phyloP scores from a whole-genome alignment of 768 basidiomycete species.

The Boletus pseudo-olivaceus region DNA sequence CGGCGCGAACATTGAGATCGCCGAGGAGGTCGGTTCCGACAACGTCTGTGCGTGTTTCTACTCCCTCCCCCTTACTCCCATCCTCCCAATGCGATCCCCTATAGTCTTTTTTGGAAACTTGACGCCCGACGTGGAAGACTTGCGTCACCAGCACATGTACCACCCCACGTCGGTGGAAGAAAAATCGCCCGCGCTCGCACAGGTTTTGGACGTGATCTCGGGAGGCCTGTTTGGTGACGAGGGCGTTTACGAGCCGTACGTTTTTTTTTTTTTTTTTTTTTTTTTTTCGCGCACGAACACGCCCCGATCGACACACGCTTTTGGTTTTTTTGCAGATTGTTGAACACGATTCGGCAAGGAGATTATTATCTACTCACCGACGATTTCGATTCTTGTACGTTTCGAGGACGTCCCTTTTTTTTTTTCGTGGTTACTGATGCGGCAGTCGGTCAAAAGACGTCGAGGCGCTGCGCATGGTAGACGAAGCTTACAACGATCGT shows the following conservation, averaged over 20 bases:
- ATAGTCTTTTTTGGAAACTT: conserved; percentile 87
- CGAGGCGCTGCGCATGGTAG: conserved; percentile 79
- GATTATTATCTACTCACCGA: conserved; percentile 84
- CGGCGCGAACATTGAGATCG: conserved; percentile 96
- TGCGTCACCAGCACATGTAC: conserved; percentile 84
- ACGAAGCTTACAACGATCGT: conserved; percentile 80
- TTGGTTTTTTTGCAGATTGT: conserved; percentile 42
- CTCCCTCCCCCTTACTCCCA: too few species aligned
- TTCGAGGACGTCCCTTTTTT: background rate
- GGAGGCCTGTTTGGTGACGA: conserved; percentile 78
- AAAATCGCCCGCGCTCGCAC: conserved; percentile 78
- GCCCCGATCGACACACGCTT: background rate
- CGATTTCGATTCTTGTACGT: conserved; percentile 90
- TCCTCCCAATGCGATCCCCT: too few species aligned
- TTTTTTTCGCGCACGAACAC: too few species aligned
- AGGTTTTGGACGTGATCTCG: conserved; percentile 74
- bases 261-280: too few species aligned
- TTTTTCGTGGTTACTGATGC: background rate
- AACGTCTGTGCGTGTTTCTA: conserved; percentile 65
- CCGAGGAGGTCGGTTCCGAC: conserved; percentile 89
- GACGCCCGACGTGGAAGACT: conserved; percentile 82
- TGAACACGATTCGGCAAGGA: conserved; percentile 72
- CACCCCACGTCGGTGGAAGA: conserved; percentile 76
- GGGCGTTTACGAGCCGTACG: conserved; percentile 81
- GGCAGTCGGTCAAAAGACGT: conserved; percentile 49